A percentile compares a stretch with the other conserved stretches of the same genome.
Conservation (phyloP, 2,329 filamentous ascomycete genomes). For the Tolypocladium sp. region DNA sequence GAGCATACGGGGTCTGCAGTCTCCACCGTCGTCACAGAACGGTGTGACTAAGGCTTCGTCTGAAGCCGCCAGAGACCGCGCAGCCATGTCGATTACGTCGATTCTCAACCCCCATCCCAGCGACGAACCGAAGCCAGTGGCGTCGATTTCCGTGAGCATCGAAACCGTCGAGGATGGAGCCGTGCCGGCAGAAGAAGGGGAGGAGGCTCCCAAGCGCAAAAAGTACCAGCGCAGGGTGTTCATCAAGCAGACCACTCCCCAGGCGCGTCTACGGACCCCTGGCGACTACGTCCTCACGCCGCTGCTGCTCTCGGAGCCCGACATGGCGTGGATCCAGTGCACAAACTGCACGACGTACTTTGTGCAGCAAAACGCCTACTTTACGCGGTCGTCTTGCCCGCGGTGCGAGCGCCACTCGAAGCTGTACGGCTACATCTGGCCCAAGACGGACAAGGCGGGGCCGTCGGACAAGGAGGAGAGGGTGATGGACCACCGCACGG, state of each 20-base stretch:
- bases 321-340: constrained; percentile 82
- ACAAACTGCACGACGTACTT: constrained; percentile 75
- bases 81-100: constrained; percentile 21
- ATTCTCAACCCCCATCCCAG: constrained; percentile 18
- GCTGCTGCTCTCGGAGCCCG: constrained; percentile 63
- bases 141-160: constrained; percentile 15
- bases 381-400: constrained; percentile 76
- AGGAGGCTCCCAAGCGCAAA: constrained; percentile 15
- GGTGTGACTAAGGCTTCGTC: background rate
- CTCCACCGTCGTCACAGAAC: constrained; percentile 12
- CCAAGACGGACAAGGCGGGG: constrained; percentile 80
- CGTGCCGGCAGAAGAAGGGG: constrained; percentile 2
- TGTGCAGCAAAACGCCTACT: constrained; percentile 81
- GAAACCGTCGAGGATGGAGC: constrained; percentile 10
- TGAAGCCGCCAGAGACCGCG: constrained; percentile 4
- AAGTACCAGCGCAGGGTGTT: constrained; percentile 25
- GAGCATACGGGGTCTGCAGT: constrained; percentile 15
- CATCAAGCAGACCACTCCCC: constrained; percentile 23
- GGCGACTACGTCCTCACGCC: constrained; percentile 80
- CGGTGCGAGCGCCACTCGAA: constrained; percentile 94
- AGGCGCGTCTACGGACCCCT: constrained; percentile 40
- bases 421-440: constrained; percentile 91
- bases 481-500: constrained; percentile 73
- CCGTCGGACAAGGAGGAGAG: constrained; percentile 62
- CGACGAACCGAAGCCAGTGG: constrained; percentile 7